Percentiles rank a stretch among this genome's conserved stretches.
phyloP scores from a whole-genome alignment of 768 basidiomycete species.

The Leccinum barrowsii region DNA sequence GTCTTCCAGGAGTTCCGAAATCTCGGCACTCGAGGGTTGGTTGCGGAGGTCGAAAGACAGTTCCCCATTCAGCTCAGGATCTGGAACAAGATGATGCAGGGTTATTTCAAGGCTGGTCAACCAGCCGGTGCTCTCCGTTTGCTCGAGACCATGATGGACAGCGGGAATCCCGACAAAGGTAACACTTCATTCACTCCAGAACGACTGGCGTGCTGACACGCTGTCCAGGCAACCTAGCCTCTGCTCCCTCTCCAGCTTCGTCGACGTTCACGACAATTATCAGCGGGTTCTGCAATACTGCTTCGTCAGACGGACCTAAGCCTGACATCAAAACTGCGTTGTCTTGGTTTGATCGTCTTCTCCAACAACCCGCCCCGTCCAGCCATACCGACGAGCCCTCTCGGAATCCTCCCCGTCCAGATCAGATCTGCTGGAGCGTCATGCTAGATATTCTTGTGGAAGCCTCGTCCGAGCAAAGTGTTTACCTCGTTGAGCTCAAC shows the following conservation, averaged over 20 bases:
- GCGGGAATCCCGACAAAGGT: constrained; percentile 25
- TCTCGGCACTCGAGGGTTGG: constrained; percentile 36
- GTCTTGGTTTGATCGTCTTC: constrained; percentile 67
- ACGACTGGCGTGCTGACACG: neutral
- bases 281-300: constrained; percentile 56
- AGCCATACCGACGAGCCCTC: constrained; percentile 41
- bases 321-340: constrained; percentile 60
- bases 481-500: constrained; percentile 54
- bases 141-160: constrained; percentile 68
- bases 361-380: constrained; percentile 39
- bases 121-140: constrained; percentile 62
- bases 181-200: neutral
- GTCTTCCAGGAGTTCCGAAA: constrained; percentile 60
- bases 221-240: constrained; percentile 24
- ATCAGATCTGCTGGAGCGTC: constrained; percentile 49
- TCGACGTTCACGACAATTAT: constrained; percentile 66
- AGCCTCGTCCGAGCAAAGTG: constrained; percentile 24
- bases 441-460: constrained; percentile 57
- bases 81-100: constrained; percentile 76
- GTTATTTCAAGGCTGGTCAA: constrained; percentile 63
- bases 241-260: constrained; percentile 53
- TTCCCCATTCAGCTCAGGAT: constrained; percentile 42
- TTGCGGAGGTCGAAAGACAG: constrained; percentile 17
- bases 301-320: constrained; percentile 17
- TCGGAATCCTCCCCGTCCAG: constrained; percentile 47